Conservation (phyloP, 73 alveolate species). For the Paramecium caudatum region DNA sequence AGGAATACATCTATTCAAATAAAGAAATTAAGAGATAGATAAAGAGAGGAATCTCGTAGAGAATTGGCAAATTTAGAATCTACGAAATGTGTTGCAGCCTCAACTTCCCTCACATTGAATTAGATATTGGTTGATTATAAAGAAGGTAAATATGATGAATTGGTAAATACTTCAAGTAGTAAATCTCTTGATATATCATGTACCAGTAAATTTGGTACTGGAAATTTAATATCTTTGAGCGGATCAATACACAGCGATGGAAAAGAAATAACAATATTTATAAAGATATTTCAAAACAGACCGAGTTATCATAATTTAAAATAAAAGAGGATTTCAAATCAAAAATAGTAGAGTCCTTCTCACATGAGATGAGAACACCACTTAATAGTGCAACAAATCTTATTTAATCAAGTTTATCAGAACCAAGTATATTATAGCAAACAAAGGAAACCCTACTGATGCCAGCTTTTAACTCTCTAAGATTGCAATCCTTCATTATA, state of each 20-base stretch:
- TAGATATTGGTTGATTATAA: not conserved
- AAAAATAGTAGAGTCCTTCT: conserved; percentile 31
- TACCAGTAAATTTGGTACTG: not conserved
- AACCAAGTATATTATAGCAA: not conserved
- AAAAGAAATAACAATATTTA: conserved; percentile 1
- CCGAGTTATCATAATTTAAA: conserved; percentile 6
- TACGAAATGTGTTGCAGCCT: not conserved
- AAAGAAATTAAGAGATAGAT: not conserved
- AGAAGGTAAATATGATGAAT: not conserved
- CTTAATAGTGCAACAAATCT: conserved; percentile 34
- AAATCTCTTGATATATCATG: conserved; percentile 20
- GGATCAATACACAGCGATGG: not conserved
- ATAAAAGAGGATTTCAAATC: conserved; percentile 50
- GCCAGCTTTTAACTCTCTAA: conserved; percentile 40
- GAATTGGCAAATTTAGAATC: conserved; percentile 4
- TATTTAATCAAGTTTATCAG: not conserved
- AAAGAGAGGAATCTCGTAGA: conserved; percentile 1
- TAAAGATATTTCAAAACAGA: conserved; percentile 32
- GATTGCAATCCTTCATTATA: not conserved
- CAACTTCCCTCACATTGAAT: not conserved
- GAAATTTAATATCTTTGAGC: not conserved
- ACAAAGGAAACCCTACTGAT: not conserved
- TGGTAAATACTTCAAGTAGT: not conserved
- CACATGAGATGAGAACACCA: conserved; percentile 61
- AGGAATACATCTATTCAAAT: conserved; percentile 7